Evolutionary conservation across 2,329 filamentous ascomycete genomes (phyloP).

Genomic region (Fusarium sp.): DNA sequence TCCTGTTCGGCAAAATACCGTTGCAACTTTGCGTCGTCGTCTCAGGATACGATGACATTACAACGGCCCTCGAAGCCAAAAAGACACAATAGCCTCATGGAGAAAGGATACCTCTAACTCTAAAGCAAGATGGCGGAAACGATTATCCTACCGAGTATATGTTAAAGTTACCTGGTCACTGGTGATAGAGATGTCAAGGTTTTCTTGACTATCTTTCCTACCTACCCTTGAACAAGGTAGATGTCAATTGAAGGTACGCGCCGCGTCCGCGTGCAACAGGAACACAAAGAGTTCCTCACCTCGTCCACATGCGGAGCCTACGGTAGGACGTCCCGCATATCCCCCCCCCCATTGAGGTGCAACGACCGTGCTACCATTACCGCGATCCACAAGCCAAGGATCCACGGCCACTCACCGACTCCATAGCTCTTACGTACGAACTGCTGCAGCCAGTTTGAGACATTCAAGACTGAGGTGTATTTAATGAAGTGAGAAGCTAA

Average conservation of each 20-base stretch:
- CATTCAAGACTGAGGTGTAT: slow-evolving; percentile 5
- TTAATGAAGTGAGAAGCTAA: not conserved
- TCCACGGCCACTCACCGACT: slow-evolving; percentile 43
- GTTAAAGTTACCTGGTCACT: not conserved
- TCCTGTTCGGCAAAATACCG: not conserved
- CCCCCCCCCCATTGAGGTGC: slow-evolving; percentile 28
- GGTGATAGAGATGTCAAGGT: not conserved
- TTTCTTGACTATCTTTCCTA: not conserved
- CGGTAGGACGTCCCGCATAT: slow-evolving; percentile 31
- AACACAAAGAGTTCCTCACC: slow-evolving; percentile 12
- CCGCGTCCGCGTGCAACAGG: slow-evolving; percentile 24
- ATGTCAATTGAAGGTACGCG: slow-evolving; percentile 32
- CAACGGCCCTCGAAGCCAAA: not conserved
- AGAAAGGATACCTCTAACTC: not conserved
- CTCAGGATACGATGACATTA: slow-evolving; percentile 3
- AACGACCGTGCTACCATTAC: slow-evolving; percentile 23
- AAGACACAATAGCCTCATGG: not conserved
- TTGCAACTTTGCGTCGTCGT: not conserved
- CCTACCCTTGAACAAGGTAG: not conserved
- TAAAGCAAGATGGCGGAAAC: not conserved
- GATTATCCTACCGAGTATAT: not conserved
- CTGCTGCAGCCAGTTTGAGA: slow-evolving; percentile 31
- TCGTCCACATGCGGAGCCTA: slow-evolving; percentile 21
- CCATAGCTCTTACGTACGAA: slow-evolving; percentile 38
- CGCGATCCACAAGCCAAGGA: slow-evolving; percentile 34